Percentiles rank a stretch among this genome's conserved stretches.
phyloP scores from a whole-genome alignment of 805 yeast species.

The Ogataea henricii region DNA sequence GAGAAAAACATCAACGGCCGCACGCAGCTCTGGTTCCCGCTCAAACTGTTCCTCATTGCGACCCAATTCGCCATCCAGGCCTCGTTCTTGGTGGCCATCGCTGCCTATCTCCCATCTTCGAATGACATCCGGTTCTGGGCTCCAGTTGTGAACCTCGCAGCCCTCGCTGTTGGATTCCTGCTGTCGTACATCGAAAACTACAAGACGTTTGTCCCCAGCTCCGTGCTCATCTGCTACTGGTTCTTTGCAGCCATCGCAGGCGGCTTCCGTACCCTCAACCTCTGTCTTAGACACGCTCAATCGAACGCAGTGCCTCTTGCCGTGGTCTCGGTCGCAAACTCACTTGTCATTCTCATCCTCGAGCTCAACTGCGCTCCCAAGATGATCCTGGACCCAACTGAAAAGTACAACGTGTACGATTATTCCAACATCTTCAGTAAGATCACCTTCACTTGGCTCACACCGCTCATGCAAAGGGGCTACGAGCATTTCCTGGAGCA shows the following conservation, averaged over 20 bases:
- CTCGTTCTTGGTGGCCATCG: conserved; percentile 19
- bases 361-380: conserved; percentile 46
- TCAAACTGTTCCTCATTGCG: conserved; percentile 42
- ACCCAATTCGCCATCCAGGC: conserved; percentile 42
- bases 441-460: conserved; percentile 61
- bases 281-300: conserved; percentile 38
- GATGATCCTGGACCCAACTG: conserved; percentile 33
- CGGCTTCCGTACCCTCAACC: conserved; percentile 44
- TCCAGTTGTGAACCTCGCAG: conserved; percentile 38
- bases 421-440: conserved; percentile 52
- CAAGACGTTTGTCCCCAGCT: conserved; percentile 64
- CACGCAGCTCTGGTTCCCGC: conserved; percentile 42
- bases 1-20: conserved; percentile 33
- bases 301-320: conserved; percentile 35
- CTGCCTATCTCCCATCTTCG: conserved; percentile 22
- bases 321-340: conserved; percentile 35
- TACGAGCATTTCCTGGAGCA: conserved; percentile 45
- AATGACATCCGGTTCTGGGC: conserved; percentile 33
- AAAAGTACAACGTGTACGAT: conserved; percentile 46
- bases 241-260: conserved; percentile 53
- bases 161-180: conserved; percentile 51
- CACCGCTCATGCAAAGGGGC: conserved; percentile 56
- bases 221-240: conserved; percentile 78
- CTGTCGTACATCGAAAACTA: conserved; percentile 74
- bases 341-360: conserved; percentile 42